Base-by-base conservation (phyloP, 78 protist species). In the Dictyostelium brefeldianum region DNA sequence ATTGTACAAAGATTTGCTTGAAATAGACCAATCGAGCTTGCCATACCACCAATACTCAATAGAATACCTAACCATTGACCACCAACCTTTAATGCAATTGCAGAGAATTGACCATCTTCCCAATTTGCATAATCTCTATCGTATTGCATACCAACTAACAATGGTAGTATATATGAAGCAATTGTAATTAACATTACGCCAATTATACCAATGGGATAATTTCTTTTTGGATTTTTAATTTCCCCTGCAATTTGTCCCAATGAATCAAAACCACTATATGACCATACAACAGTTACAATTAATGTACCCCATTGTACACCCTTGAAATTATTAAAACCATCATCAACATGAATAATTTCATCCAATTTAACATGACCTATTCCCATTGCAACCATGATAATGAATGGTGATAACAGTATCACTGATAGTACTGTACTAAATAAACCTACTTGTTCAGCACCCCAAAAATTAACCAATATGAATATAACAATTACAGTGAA, bases 31-130 rank as follows among this genome's bases (percentile, higher is more conserved):
- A 87, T 17, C 0, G 56, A 51, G 0, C 79, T 64, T 29, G 83
- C 93, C 93, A 87, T 87, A 12, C 93, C 93, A 48, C 93, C 93
- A 27, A 87, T 51, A 47, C 85, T 50, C 56, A 87, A 57, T 9
- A 87, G 27, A 17, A 87, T 65, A 22, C 69, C 69, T 6, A 87
- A 50, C 93, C 93, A 87, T 36, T 77, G 56, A 1, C 93, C 93
- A 54, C 84, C 93, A 2, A 87, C 84, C 22, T 36, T 8, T 10
- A 50, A 17, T 0, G 93, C 93, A 18, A 87, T 47, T 22, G 46
- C n/a, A 31, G 93, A 87, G 22, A 87, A 87, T 46, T 87, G 62
- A n/a, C 93, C 93, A 22, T 56, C 83, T 48, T 78, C 59, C 93
- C 93, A 87, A 14, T 50, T 48, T 5, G 25, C 17, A 74, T 81